Conservation (phyloP, 2,329 filamentous ascomycete species). For the Monilinia fructigena region DNA sequence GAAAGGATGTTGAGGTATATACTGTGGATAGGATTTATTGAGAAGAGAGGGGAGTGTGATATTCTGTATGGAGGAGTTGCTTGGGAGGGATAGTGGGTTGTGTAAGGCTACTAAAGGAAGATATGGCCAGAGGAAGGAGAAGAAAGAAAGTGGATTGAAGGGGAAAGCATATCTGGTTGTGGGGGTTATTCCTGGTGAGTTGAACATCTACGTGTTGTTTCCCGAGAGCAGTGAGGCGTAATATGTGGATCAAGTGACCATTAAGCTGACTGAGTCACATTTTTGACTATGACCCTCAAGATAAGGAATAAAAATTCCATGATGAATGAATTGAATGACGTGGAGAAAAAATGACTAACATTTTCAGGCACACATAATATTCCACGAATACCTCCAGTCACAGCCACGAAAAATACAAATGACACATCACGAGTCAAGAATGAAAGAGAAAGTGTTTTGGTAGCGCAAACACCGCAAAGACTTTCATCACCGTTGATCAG, state of each 20-base stretch:
- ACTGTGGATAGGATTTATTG: neutral
- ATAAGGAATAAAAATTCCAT: neutral
- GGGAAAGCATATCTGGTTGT: constrained; percentile 16
- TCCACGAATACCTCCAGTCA: neutral
- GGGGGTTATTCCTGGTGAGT: constrained; percentile 18
- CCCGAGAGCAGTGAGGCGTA: neutral
- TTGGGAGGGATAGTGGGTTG: constrained; percentile 1
- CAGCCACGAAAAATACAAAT: neutral
- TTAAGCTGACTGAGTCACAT: neutral
- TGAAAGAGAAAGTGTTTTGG: no score
- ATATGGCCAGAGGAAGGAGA: neutral
- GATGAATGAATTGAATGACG: neutral
- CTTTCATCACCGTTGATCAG: neutral
- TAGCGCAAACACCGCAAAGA: neutral
- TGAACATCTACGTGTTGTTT: neutral
- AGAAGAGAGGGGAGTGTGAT: neutral
- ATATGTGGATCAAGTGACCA: neutral
- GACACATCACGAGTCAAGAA: neutral
- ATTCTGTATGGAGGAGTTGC: constrained; percentile 9
- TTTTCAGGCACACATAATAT: constrained; percentile 2
- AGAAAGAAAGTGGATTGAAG: neutral
- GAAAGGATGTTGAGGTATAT: neutral
- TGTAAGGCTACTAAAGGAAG: neutral
- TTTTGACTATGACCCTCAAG: neutral
- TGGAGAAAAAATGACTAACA: neutral